A percentile compares a stretch with the other conserved stretches of the same genome.
Evolutionary conservation across 495 filamentous ascomycete genomes (phyloP).

Genomic region (Penicillium bialowiezense): DNA sequence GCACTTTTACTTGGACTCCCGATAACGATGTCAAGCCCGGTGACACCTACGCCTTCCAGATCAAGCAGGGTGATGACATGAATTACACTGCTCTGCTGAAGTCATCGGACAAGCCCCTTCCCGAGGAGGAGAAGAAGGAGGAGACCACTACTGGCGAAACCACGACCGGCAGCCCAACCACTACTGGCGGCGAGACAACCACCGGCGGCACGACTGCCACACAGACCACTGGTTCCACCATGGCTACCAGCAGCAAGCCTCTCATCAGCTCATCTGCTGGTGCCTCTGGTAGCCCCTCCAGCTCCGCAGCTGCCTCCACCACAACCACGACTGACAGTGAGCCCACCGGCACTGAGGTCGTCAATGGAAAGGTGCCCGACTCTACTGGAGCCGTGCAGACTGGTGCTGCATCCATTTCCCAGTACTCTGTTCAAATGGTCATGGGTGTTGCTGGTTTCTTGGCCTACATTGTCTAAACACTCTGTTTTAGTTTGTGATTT

Average conservation of each 20-base stretch:
- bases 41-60: constrained; percentile 46
- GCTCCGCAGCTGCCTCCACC: constrained; percentile 13
- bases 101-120: constrained; percentile 18
- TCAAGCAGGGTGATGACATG: constrained; percentile 36
- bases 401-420: constrained; percentile 13
- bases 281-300: constrained; percentile 10
- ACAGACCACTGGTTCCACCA: neutral
- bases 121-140: constrained; percentile 12
- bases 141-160: constrained; percentile 13
- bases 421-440: constrained; percentile 14
- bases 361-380: constrained; percentile 12
- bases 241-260: constrained; percentile 14
- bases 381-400: constrained; percentile 13
- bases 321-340: neutral
- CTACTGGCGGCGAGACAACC: too few relatives aligned
- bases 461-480: constrained; percentile 16
- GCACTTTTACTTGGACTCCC: constrained; percentile 42
- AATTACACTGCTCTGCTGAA: constrained; percentile 48
- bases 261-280: constrained; percentile 18
- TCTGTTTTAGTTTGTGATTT: neutral
- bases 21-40: constrained; percentile 33
- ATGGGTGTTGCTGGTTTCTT: constrained; percentile 14
- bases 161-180: too few relatives aligned
- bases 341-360: constrained; percentile 7
- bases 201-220: constrained; percentile 4